Evolutionary conservation across 441 rosid species (phyloP).

Genomic region (Arabidopsis lyrata): DNA sequence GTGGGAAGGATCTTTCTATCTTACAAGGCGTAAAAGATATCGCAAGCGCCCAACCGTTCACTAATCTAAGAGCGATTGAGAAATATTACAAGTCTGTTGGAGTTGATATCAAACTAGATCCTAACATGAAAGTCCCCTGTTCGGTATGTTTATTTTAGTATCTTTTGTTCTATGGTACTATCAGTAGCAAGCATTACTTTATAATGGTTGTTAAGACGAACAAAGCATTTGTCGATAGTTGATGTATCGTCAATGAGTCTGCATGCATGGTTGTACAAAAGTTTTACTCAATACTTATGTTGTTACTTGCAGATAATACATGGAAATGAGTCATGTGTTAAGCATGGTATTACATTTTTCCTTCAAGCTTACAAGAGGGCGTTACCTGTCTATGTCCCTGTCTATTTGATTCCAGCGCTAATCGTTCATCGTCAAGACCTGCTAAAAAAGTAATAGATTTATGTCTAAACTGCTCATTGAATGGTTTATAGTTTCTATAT

Average conservation of each 20-base stretch:
- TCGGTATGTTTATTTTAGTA: slow-evolving; percentile 52
- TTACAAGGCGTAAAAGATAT: slow-evolving; percentile 82
- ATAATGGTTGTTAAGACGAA: not conserved
- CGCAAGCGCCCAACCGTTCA: slow-evolving; percentile 66
- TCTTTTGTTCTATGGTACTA: slow-evolving; percentile 4
- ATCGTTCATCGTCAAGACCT: slow-evolving; percentile 94
- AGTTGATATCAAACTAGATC: slow-evolving; percentile 78
- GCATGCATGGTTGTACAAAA: not conserved
- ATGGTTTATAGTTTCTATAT: slow-evolving; percentile 2
- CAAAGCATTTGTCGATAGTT: not conserved
- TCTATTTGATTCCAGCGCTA: slow-evolving; percentile 87
- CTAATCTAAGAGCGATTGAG: slow-evolving; percentile 71
- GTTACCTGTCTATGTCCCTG: slow-evolving; percentile 88
- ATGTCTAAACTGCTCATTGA: not conserved
- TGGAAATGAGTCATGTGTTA: slow-evolving; percentile 79
- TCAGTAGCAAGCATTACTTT: not conserved
- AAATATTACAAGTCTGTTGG: slow-evolving; percentile 74
- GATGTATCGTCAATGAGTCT: not conserved
- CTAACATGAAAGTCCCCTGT: slow-evolving; percentile 84
- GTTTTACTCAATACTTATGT: not conserved
- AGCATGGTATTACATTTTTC: slow-evolving; percentile 68
- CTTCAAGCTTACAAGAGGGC: slow-evolving; percentile 88
- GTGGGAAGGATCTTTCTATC: slow-evolving; percentile 75
- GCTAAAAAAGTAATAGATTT: slow-evolving; percentile 60
- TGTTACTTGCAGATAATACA: slow-evolving; percentile 76